These are phyloP conservation scores for Diaporthe vaccinii DNA, from an alignment of 2,329 filamentous ascomycete genomes.

Conservation along the genomic window DNA sequence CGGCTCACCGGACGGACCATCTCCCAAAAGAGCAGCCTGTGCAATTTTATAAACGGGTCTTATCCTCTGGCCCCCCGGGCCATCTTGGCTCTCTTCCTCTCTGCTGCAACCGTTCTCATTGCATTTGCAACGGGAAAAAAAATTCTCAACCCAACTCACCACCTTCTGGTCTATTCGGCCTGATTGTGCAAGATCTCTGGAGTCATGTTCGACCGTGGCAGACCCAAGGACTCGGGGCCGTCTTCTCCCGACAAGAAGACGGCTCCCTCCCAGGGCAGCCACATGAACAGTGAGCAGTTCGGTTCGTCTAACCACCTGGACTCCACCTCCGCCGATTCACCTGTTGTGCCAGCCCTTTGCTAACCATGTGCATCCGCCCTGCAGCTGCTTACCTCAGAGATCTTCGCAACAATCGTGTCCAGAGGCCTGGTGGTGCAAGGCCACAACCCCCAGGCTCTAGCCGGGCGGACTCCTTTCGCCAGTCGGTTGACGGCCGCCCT, in stretches of 20 bases:
- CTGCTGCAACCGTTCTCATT: conserved; percentile 40
- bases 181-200: conserved; percentile 42
- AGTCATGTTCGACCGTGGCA: conserved; percentile 51
- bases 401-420: conserved; percentile 76
- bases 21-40: conserved; percentile 23
- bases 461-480: conserved; percentile 51
- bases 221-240: conserved; percentile 51
- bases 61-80: conserved; percentile 22
- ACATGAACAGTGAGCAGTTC: conserved; percentile 78
- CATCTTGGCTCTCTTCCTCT: conserved; percentile 28
- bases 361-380: conserved; percentile 41
- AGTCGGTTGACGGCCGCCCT: conserved; percentile 48
- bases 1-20: conserved; percentile 31
- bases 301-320: conserved; percentile 59
- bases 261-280: conserved; percentile 72
- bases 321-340: conserved; percentile 20
- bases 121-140: conserved; percentile 40
- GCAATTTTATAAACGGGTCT: conserved; percentile 42
- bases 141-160: conserved; percentile 34
- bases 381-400: conserved; percentile 79
- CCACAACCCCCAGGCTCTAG: conserved; percentile 63
- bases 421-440: conserved; percentile 78
- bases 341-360: conserved; percentile 28
- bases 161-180: conserved; percentile 40
- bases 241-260: conserved; percentile 61